phyloP scores from a whole-genome alignment of 192 early-diverging fungal species.

The Spizellomyces sp. region DNA sequence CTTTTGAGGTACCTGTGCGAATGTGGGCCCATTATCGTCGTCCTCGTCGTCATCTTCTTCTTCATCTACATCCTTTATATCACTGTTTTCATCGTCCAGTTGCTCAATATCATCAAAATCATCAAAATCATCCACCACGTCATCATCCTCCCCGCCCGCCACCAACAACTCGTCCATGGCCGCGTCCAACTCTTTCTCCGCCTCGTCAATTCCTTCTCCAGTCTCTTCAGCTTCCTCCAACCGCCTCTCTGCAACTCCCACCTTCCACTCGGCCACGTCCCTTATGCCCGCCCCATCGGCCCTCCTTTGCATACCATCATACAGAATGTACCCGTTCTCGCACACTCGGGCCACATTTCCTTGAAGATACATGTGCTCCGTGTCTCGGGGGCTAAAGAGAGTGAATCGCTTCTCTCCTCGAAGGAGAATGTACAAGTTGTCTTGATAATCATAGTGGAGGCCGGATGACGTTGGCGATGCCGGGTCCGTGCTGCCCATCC shows the following conservation, averaged over 20 bases:
- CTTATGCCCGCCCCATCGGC: conserved; percentile 39
- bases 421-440: conserved; percentile 51
- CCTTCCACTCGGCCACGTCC: conserved; percentile 42
- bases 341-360: conserved; percentile 27
- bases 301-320: conserved; percentile 12
- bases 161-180: conserved; percentile 21
- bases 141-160: conserved; percentile 17
- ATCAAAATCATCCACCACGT: conserved; percentile 16
- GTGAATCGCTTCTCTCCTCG: conserved; percentile 43
- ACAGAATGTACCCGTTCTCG: conserved; percentile 43
- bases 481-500: conserved; percentile 38
- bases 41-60: conserved; percentile 23
- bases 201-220: neutral
- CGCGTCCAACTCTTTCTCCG: conserved; percentile 31
- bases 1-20: neutral
- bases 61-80: conserved; percentile 34
- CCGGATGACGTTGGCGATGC: conserved; percentile 32
- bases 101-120: conserved; percentile 6
- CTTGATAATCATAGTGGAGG: conserved; percentile 53
- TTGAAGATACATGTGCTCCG: conserved; percentile 27
- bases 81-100: conserved; percentile 20
- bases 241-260: conserved; percentile 21
- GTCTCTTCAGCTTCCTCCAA: conserved; percentile 15
- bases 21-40: conserved; percentile 13
- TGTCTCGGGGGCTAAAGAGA: conserved; percentile 47